Conservation (phyloP, 257 asterid genomes). For the Plantago ovata region DNA sequence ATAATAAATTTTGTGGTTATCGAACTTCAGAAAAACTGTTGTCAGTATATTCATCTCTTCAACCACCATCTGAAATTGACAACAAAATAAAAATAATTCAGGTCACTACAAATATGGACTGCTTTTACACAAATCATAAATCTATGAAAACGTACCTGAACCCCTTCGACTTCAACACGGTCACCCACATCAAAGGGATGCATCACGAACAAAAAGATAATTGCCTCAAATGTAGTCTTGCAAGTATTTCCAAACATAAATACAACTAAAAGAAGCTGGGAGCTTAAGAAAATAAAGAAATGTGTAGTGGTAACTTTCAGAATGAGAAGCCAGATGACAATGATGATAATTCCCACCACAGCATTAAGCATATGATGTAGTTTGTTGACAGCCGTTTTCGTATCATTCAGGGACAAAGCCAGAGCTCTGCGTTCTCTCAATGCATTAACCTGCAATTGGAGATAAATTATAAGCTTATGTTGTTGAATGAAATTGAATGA, state of each 20-base stretch:
- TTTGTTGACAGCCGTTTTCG: slow-evolving; percentile 88
- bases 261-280: slow-evolving; percentile 78
- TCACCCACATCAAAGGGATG: slow-evolving; percentile 97
- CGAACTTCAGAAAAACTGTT: slow-evolving; percentile 68
- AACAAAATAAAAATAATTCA: background rate
- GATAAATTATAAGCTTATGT: background rate
- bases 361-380: slow-evolving; percentile 83
- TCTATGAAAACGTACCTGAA: slow-evolving; percentile 48
- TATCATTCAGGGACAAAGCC: slow-evolving; percentile 88
- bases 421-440: slow-evolving; percentile 91
- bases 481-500: background rate
- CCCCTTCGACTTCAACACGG: slow-evolving; percentile 83
- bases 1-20: slow-evolving; percentile 68
- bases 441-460: slow-evolving; percentile 58
- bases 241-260: slow-evolving; percentile 93
- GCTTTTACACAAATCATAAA: background rate
- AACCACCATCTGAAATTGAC: slow-evolving; percentile 71
- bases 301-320: slow-evolving; percentile 78
- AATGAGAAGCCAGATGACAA: slow-evolving; percentile 71
- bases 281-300: slow-evolving; percentile 73
- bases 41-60: slow-evolving; percentile 94
- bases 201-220: slow-evolving; percentile 88
- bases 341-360: slow-evolving; percentile 45
- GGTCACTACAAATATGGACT: background rate
- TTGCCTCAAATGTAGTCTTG: slow-evolving; percentile 91